Conservation (phyloP, 2,329 filamentous ascomycete species). For the Fusarium lateritium region DNA sequence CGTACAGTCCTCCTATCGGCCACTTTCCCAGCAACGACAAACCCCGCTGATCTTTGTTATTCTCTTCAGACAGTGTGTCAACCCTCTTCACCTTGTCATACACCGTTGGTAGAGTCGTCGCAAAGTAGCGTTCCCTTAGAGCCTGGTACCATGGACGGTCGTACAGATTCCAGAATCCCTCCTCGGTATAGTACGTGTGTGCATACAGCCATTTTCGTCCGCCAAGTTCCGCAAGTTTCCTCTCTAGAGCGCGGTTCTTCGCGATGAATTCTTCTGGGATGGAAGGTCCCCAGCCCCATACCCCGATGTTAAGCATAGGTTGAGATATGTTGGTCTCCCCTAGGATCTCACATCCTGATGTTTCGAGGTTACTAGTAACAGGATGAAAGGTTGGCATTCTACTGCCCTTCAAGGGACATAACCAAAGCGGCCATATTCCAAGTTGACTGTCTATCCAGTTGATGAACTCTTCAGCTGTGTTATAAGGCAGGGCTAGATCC, state of each 20-base stretch:
- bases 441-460: constrained; percentile 49
- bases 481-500: constrained; percentile 71
- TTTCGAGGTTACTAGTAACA: not conserved
- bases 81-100: constrained; percentile 76
- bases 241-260: constrained; percentile 77
- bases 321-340: not conserved
- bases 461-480: constrained; percentile 55
- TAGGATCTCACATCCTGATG: rapidly evolving
- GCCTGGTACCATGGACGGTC: constrained; percentile 70
- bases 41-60: not conserved
- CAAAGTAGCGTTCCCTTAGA: constrained; percentile 72
- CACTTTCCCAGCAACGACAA: constrained; percentile 22
- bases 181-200: constrained; percentile 80
- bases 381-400: constrained; percentile 47
- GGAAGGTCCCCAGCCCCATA: constrained; percentile 80
- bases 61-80: constrained; percentile 49
- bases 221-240: constrained; percentile 72
- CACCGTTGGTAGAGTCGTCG: constrained; percentile 70
- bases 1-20: constrained; percentile 42
- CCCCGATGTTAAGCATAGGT: constrained; percentile 70
- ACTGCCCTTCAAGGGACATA: constrained; percentile 45
- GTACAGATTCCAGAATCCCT: constrained; percentile 75
- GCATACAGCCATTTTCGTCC: constrained; percentile 89
- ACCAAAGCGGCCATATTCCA: constrained; percentile 51
- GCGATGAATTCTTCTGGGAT: constrained; percentile 67